These are phyloP conservation scores for Mycena galopus DNA, from an alignment of 768 basidiomycete genomes.

Conservation along the genomic window DNA sequence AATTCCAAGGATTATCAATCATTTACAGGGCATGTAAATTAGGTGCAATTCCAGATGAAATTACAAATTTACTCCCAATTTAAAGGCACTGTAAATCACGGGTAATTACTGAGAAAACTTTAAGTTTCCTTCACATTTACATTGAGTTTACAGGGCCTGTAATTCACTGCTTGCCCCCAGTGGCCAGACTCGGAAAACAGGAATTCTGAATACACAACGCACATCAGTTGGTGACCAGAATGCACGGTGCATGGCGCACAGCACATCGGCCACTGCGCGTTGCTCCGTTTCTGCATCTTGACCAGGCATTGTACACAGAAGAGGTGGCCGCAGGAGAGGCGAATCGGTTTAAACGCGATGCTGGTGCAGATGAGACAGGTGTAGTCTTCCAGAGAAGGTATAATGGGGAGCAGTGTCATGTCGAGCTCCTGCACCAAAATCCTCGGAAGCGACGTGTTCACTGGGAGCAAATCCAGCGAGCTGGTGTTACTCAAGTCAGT, in stretches of 20 bases:
- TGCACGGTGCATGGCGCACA: slow-evolving; percentile 81
- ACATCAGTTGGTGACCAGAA: slow-evolving; percentile 84
- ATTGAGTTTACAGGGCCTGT: too few species aligned
- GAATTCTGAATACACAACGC: slow-evolving; percentile 50
- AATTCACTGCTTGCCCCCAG: too few species aligned
- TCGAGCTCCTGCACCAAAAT: slow-evolving; percentile 87
- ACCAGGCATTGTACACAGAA: slow-evolving; percentile 87
- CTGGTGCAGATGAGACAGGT: slow-evolving; percentile 89
- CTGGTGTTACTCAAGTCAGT: slow-evolving; percentile 34
- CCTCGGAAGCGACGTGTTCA: slow-evolving; percentile 61
- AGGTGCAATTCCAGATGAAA: too few species aligned
- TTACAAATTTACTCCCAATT: too few species aligned
- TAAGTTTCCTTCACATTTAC: too few species aligned
- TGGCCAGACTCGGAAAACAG: too few species aligned
- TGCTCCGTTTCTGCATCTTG: slow-evolving; percentile 90
- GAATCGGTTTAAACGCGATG: slow-evolving; percentile 93
- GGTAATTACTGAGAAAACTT: too few species aligned
- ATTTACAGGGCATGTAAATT: too few species aligned
- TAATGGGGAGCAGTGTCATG: slow-evolving; percentile 82
- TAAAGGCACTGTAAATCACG: too few species aligned
- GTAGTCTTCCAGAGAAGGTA: slow-evolving; percentile 88
- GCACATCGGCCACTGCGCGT: slow-evolving; percentile 87
- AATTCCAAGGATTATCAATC: too few species aligned
- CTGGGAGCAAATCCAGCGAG: slow-evolving; percentile 49
- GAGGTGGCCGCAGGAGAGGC: slow-evolving; percentile 83